Percentiles rank a stretch among this genome's conserved stretches.
These are phyloP conservation scores for Didymellaceae sp. DNA, from an alignment of 2,329 filamentous ascomycete genomes.

Conservation along the genomic window DNA sequence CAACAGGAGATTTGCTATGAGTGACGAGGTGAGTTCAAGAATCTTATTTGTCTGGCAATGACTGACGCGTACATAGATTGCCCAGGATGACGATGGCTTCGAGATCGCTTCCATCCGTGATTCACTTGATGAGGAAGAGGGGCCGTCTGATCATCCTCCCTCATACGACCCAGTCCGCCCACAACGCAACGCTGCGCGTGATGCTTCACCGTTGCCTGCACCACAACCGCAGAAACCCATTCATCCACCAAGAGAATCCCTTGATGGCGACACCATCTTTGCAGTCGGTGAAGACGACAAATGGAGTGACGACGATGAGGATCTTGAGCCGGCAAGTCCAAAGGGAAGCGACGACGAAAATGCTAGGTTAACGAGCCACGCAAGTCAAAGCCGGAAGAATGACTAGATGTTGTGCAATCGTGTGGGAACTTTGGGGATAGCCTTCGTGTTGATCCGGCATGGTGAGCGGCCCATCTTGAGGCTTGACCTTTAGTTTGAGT, in stretches of 20 bases:
- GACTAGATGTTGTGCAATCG: slow-evolving; percentile 29
- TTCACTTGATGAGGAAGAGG: slow-evolving; percentile 69
- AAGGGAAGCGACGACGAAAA: slow-evolving; percentile 40
- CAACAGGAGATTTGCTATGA: slow-evolving; percentile 97
- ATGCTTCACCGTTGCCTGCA: slow-evolving; percentile 60
- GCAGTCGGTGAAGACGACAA: slow-evolving; percentile 88
- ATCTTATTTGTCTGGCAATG: background rate
- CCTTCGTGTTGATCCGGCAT: slow-evolving; percentile 1
- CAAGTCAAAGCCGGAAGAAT: slow-evolving; percentile 38
- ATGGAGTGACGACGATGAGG: slow-evolving; percentile 75
- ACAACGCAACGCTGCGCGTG: slow-evolving; percentile 40
- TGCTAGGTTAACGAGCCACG: slow-evolving; percentile 40
- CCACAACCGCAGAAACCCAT: slow-evolving; percentile 57
- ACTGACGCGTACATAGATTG: slow-evolving; percentile 65
- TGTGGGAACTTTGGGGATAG: slow-evolving; percentile 11
- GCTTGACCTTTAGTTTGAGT: slow-evolving; percentile 7
- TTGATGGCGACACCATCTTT: slow-evolving; percentile 94
- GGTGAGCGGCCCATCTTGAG: background rate
- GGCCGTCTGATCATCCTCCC: slow-evolving; percentile 46
- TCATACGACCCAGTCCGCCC: slow-evolving; percentile 51
- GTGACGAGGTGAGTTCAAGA: slow-evolving; percentile 73
- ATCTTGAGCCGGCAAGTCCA: slow-evolving; percentile 63
- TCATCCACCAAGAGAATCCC: slow-evolving; percentile 62
- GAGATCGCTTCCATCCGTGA: slow-evolving; percentile 93
- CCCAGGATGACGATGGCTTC: slow-evolving; percentile 97